Base-by-base conservation (phyloP, 139 green algal genomes). In the Haematococcus lacustris region DNA sequence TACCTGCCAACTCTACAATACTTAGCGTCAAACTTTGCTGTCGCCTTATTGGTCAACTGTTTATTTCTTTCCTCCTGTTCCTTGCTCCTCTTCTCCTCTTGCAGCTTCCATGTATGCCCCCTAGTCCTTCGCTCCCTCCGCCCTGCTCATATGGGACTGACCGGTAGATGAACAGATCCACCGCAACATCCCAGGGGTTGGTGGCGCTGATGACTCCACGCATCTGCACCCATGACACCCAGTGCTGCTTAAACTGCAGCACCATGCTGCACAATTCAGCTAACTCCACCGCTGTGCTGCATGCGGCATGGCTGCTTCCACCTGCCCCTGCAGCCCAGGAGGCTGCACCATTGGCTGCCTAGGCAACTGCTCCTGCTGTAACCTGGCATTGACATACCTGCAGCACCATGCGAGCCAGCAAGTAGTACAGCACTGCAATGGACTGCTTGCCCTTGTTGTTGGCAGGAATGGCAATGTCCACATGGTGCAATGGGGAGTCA, bases 161-260 rank as follows among this genome's bases (percentile, higher is more conserved):
- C 79, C 79, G 71, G 88, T 98, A 98, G 94, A 99, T 98, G 92
- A 98, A 99, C 76, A 99, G 91, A 82, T 99, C 95, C 34, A 98
- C 94, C 88, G 97, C 92, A 39, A 97, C 93, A 70, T 97, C 88
- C 93, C 93, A 98, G 5, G 86, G 88, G 74, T 86, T 77, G 38
- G 79, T 66, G 0, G 86, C 51, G 35, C 76, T 85, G 41, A 99
- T 68, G 38, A 87, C 92, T 75, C 93, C 96, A 51, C 95, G 86
- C 95, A 98, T 98, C 85, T 98, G 53, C n/a, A n/a, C n/a, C n/a
- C n/a, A n/a, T n/a, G n/a, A n/a, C n/a, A n/a, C n/a, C n/a, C n/a
- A n/a, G n/a, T n/a, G n/a, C n/a, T n/a, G n/a, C n/a, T n/a, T n/a
- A n/a, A n/a, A n/a, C n/a, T n/a, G n/a, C 53, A 64, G 53, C 53